A percentile compares a stretch with the other conserved stretches of the same genome.
These are phyloP conservation scores for Pinus albicaulis DNA, from an alignment of 75 land plant species.

Conservation along the genomic window DNA sequence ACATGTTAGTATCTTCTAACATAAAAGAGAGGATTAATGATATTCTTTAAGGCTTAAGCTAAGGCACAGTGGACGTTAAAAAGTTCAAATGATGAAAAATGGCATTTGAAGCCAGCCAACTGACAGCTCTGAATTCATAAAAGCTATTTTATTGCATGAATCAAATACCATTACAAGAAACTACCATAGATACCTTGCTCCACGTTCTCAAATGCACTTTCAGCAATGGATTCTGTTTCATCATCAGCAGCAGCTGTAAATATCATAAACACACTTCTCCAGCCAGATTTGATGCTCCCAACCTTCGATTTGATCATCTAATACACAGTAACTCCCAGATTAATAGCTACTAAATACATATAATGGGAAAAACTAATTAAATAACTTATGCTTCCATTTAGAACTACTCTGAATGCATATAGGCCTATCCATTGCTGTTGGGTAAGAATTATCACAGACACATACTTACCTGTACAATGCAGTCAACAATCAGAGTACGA, in stretches of 20 bases:
- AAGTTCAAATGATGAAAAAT: neutral
- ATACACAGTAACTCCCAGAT: slow-evolving; percentile 4
- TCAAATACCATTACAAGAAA: slow-evolving; percentile 5
- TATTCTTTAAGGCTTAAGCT: neutral
- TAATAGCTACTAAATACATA: neutral
- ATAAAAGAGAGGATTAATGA: neutral
- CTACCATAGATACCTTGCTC: slow-evolving; percentile 66
- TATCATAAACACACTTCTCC: slow-evolving; percentile 97
- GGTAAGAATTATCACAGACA: neutral
- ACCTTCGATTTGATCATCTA: slow-evolving; percentile 99
- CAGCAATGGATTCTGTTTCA: slow-evolving; percentile 81
- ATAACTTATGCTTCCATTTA: neutral
- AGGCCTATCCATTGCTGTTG: neutral
- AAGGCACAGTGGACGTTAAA: neutral
- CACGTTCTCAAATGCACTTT: slow-evolving; percentile 96
- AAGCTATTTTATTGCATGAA: neutral
- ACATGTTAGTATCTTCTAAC: slow-evolving; percentile 4
- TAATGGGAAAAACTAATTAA: neutral
- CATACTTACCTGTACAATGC: slow-evolving; percentile 84
- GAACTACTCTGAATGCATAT: slow-evolving; percentile 3
- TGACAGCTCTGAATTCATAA: neutral
- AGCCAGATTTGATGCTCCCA: slow-evolving; percentile 96
- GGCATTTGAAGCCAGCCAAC: neutral
- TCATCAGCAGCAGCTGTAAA: slow-evolving; percentile 97
- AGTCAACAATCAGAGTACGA: slow-evolving; percentile 89